These are phyloP conservation scores for Cyclocybe cylindracea DNA, from an alignment of 768 basidiomycete genomes.

Conservation along the genomic window DNA sequence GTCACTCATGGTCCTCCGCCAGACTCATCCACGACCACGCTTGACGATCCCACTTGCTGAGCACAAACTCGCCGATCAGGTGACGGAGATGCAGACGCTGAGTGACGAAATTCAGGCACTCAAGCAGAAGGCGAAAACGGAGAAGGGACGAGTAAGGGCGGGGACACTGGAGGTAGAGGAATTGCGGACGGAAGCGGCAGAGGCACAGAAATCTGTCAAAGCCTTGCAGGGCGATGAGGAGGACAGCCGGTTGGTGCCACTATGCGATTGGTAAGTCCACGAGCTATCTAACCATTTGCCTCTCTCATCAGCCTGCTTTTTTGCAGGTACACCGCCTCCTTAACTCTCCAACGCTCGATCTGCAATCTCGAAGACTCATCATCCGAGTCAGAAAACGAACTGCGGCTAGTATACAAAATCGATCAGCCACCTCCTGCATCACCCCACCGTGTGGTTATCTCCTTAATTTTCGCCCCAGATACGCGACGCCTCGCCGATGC, in stretches of 20 bases:
- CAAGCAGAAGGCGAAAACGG: constrained; percentile 48
- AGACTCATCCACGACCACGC: constrained; percentile 78
- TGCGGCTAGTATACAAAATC: constrained; percentile 67
- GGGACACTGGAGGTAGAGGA: constrained; percentile 57
- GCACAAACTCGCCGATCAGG: constrained; percentile 71
- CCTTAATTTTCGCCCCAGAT: constrained; percentile 69
- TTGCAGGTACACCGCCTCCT: constrained; percentile 69
- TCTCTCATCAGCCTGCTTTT: background rate
- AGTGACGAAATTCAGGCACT: constrained; percentile 62
- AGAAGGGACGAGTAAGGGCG: constrained; percentile 64
- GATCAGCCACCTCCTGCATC: constrained; percentile 25
- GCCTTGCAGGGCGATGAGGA: constrained; percentile 59
- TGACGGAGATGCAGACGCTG: constrained; percentile 77
- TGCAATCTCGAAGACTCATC: constrained; percentile 60
- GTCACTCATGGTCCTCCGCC: constrained; percentile 75
- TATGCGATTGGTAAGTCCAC: constrained; percentile 67
- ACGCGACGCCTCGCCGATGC: constrained; percentile 66
- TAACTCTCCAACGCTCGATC: constrained; percentile 64
- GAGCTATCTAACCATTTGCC: background rate
- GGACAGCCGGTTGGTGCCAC: constrained; percentile 60
- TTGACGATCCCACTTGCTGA: constrained; percentile 77
- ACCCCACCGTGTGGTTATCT: constrained; percentile 46
- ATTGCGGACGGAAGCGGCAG: constrained; percentile 60
- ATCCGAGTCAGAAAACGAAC: constrained; percentile 72
- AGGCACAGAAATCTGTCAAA: constrained; percentile 69